phyloP scores from a whole-genome alignment of 371 early-diverging fungal genomes.

The Umbelopsis sp. region DNA sequence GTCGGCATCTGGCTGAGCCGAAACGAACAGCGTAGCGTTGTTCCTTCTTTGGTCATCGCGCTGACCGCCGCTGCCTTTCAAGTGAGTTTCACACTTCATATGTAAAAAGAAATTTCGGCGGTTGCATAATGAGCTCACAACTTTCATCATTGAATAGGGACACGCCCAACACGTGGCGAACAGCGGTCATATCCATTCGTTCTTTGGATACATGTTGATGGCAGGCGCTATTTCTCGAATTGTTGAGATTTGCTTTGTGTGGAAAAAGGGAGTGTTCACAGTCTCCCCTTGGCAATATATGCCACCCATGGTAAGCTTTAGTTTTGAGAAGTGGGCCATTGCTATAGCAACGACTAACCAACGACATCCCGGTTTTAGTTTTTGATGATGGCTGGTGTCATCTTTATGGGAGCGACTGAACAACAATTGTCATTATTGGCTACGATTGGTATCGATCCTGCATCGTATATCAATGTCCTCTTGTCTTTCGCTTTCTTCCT shows the following conservation, averaged over 20 bases:
- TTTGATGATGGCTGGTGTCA: constrained; percentile 59
- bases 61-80: constrained; percentile 68
- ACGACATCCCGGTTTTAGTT: not conserved
- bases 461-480: constrained; percentile 61
- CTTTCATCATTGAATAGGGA: constrained; percentile 24
- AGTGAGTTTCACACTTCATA: not conserved
- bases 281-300: constrained; percentile 53
- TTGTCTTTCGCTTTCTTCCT: constrained; percentile 63
- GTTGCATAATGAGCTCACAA: no score
- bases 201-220: constrained; percentile 66
- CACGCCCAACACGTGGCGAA: constrained; percentile 66
- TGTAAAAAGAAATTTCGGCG: no score
- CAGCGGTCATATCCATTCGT: constrained; percentile 63
- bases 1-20: constrained; percentile 61
- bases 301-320: constrained; percentile 47
- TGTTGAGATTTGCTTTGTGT: constrained; percentile 61
- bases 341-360: no score
- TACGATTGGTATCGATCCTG: constrained; percentile 50
- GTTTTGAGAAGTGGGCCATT: not conserved
- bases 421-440: constrained; percentile 54
- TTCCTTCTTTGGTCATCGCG: constrained; percentile 64
- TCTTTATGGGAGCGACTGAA: constrained; percentile 70
- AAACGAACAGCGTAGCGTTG: constrained; percentile 56
- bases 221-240: constrained; percentile 64
- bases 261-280: constrained; percentile 44